Conservation (phyloP, 2,329 filamentous ascomycete species). For the Fusarium sublunatum region DNA sequence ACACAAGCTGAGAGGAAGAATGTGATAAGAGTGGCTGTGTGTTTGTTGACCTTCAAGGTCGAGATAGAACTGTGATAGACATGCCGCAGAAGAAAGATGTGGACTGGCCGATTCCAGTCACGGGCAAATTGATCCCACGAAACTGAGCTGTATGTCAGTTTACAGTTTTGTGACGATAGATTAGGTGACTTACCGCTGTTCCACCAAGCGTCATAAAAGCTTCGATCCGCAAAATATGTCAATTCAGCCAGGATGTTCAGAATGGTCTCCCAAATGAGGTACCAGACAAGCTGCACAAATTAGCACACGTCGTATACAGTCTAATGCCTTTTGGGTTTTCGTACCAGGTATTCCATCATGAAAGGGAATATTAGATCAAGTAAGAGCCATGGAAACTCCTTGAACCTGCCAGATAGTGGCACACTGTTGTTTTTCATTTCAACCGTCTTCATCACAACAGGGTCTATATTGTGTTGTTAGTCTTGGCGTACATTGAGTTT, state of each 20-base stretch:
- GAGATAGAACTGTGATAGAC: slow-evolving; percentile 84
- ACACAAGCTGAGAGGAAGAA: slow-evolving; percentile 78
- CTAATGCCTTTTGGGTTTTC: slow-evolving; percentile 3
- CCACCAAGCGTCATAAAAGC: slow-evolving; percentile 76
- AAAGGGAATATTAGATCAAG: slow-evolving; percentile 81
- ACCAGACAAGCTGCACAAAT: slow-evolving; percentile 70
- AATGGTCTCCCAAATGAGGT: slow-evolving; percentile 82
- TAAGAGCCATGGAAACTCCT: slow-evolving; percentile 79
- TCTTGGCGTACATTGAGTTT: not conserved
- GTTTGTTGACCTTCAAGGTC: slow-evolving; percentile 75
- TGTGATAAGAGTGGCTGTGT: slow-evolving; percentile 78
- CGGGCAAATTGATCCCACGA: slow-evolving; percentile 82
- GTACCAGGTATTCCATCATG: slow-evolving; percentile 77
- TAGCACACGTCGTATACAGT: not conserved
- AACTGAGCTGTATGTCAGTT: slow-evolving; percentile 49
- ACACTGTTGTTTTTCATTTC: slow-evolving; percentile 75
- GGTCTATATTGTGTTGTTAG: slow-evolving; percentile 57
- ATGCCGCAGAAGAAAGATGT: slow-evolving; percentile 80
- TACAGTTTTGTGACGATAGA: not conserved
- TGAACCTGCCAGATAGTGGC: slow-evolving; percentile 69
- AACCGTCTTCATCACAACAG: slow-evolving; percentile 74
- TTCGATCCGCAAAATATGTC: slow-evolving; percentile 80
- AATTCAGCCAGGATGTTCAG: slow-evolving; percentile 82
- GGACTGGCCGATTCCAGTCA: slow-evolving; percentile 82
- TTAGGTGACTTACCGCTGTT: slow-evolving; percentile 59